Conservation (phyloP, 495 filamentous ascomycete species). For the Cercophora sp. region DNA sequence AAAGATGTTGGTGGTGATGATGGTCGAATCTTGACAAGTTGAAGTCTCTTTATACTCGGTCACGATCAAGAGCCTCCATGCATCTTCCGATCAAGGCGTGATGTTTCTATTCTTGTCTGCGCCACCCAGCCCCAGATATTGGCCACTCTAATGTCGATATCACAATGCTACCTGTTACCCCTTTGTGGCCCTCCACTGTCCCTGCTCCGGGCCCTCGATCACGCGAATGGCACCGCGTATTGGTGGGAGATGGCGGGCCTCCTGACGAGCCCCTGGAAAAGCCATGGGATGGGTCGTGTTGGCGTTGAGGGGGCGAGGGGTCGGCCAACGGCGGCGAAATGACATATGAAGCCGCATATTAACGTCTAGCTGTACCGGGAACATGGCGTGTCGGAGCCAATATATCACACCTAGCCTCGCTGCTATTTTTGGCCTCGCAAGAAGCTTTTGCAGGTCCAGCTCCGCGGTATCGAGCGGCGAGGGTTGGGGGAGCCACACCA, state of each 20-base stretch:
- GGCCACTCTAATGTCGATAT: constrained; percentile 1
- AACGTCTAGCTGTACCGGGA: not conserved
- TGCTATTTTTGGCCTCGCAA: not conserved
- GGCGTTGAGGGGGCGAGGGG: not conserved
- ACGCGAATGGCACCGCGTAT: not conserved
- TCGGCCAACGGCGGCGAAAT: constrained; percentile 1
- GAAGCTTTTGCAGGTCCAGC: too few relatives aligned
- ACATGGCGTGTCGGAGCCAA: not conserved
- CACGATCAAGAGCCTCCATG: too few relatives aligned
- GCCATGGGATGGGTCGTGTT: not conserved
- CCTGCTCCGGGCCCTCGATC: not conserved
- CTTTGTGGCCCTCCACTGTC: not conserved
- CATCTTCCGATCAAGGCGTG: too few relatives aligned
- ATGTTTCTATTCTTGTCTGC: constrained; percentile 10
- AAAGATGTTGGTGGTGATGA: not conserved
- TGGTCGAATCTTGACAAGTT: too few relatives aligned
- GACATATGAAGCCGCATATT: constrained; percentile 3
- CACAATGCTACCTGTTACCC: not conserved
- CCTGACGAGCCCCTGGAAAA: not conserved
- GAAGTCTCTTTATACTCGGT: too few relatives aligned
- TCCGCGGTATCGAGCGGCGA: too few relatives aligned
- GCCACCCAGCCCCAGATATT: not conserved
- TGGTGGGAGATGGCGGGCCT: not conserved
- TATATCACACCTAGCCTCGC: too few relatives aligned
- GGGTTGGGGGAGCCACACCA: too few relatives aligned